Percentiles rank a stretch among this genome's conserved stretches.
phyloP scores from a whole-genome alignment of 306 rosid species.

The Vigna trinervia region DNA sequence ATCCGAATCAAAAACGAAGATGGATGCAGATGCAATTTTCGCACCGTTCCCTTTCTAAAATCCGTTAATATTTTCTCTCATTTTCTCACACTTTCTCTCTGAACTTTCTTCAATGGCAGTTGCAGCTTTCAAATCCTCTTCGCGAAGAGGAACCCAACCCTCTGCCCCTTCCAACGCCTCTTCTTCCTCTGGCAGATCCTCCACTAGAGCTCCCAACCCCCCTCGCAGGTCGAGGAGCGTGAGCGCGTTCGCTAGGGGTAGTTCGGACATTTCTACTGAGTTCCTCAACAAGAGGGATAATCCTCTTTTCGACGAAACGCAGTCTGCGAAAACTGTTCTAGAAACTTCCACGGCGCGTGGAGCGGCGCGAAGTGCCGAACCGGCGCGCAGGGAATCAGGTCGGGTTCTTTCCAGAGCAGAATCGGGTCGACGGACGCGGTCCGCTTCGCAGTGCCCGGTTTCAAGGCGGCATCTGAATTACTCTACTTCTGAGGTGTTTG shows the following conservation, averaged over 20 bases:
- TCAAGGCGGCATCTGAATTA: conserved; percentile 48
- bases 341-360: conserved; percentile 40
- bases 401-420: conserved; percentile 62
- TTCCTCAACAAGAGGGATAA: conserved; percentile 87
- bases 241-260: conserved; percentile 66
- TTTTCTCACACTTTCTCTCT: neutral
- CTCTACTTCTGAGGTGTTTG: conserved; percentile 69
- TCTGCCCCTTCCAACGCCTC: conserved; percentile 21
- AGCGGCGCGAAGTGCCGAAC: conserved; percentile 19
- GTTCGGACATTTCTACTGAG: conserved; percentile 48
- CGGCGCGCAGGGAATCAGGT: conserved; percentile 42
- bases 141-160: conserved; percentile 62
- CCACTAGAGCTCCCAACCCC: conserved; percentile 54
- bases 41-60: neutral
- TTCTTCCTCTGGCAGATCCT: conserved; percentile 41
- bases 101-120: conserved; percentile 59
- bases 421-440: conserved; percentile 60
- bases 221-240: conserved; percentile 85
- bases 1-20: conserved; percentile 32
- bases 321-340: conserved; percentile 12
- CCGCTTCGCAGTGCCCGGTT: conserved; percentile 67
- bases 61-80: neutral
- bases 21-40: neutral
- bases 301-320: conserved; percentile 66
- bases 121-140: conserved; percentile 85